A percentile compares a stretch with the other conserved stretches of the same genome.
Conservation (phyloP, 805 yeast genomes). For the Candida ipomoeae region DNA sequence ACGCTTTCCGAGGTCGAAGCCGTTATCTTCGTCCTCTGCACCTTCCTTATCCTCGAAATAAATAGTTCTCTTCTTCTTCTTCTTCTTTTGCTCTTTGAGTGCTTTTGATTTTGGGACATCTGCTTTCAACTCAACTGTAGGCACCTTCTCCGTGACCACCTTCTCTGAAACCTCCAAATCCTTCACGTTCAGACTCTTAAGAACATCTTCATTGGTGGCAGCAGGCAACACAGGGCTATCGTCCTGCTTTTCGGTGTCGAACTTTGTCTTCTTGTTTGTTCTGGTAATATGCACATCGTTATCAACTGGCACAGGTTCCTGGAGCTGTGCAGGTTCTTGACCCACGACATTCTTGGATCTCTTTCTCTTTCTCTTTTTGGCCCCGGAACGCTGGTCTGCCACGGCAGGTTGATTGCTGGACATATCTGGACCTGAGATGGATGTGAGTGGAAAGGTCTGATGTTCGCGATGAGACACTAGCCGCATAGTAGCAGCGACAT, state of each 20-base stretch:
- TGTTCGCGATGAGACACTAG: slow-evolving; percentile 2
- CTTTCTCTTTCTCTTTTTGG: slow-evolving; percentile 17
- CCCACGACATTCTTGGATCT: slow-evolving; percentile 18
- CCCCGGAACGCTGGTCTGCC: slow-evolving; percentile 7
- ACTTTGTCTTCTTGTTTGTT: slow-evolving; percentile 25
- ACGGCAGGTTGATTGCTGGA: slow-evolving; percentile 7
- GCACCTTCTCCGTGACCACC: background rate
- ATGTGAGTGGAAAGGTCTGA: background rate
- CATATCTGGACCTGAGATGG: slow-evolving; percentile 3
- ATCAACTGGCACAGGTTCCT: slow-evolving; percentile 2
- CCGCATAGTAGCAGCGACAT: background rate
- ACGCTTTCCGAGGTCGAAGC: slow-evolving; percentile 9
- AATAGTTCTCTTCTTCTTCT: slow-evolving; percentile 18
- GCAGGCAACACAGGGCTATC: background rate
- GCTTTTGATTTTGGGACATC: background rate
- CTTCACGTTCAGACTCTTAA: background rate
- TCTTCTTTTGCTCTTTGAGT: background rate
- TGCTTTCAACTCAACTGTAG: background rate
- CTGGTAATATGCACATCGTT: slow-evolving; percentile 15
- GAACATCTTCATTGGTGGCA: background rate
- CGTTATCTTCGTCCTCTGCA: slow-evolving; percentile 28
- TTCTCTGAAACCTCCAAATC: background rate
- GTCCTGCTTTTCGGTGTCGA: slow-evolving; percentile 9
- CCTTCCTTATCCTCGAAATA: slow-evolving; percentile 37
- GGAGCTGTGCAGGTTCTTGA: slow-evolving; percentile 4